Evolutionary conservation across 2,329 filamentous ascomycete species (phyloP).

Genomic region (Tolypocladium tundrense): DNA sequence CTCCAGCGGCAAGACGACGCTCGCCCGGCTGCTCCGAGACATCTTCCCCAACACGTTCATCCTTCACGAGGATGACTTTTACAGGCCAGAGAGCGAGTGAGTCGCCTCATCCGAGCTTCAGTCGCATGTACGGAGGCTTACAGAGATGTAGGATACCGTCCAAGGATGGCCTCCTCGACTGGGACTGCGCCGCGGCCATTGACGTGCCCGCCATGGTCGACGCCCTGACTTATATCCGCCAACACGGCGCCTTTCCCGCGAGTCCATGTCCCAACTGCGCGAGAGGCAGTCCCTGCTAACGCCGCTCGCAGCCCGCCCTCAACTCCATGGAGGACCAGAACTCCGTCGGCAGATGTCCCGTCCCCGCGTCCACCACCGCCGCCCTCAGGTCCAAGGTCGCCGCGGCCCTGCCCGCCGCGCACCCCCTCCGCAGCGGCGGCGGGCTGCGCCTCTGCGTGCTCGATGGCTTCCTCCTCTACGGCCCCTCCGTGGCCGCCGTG

Average conservation of each 20-base stretch:
- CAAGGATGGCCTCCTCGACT: constrained; percentile 62
- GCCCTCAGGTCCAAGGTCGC: constrained; percentile 35
- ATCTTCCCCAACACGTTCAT: constrained; percentile 73
- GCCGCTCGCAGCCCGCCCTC: constrained; percentile 13
- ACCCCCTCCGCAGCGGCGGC: constrained; percentile 19
- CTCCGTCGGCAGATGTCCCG: constrained; percentile 44
- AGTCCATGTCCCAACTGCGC: constrained; percentile 14
- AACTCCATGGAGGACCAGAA: constrained; percentile 48
- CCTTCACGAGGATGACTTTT: constrained; percentile 95
- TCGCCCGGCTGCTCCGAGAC: constrained; percentile 73
- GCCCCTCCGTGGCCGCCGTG: constrained; percentile 42
- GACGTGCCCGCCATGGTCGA: constrained; percentile 58
- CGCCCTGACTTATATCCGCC: constrained; percentile 60
- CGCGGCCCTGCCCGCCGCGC: constrained; percentile 33
- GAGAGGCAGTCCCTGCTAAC: neutral
- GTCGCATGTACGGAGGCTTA: neutral
- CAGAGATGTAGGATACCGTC: constrained; percentile 35
- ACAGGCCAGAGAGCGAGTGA: constrained; percentile 65
- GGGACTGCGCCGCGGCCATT: constrained; percentile 80
- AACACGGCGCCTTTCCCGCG: constrained; percentile 55
- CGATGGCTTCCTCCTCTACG: constrained; percentile 83
- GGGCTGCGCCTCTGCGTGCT: constrained; percentile 55
- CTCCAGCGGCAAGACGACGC: constrained; percentile 88
- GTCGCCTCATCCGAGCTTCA: constrained; percentile 8
- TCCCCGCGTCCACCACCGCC: constrained; percentile 35